These are phyloP conservation scores for Tetracladium setigerum DNA, from an alignment of 495 filamentous ascomycete species.

Conservation along the genomic window DNA sequence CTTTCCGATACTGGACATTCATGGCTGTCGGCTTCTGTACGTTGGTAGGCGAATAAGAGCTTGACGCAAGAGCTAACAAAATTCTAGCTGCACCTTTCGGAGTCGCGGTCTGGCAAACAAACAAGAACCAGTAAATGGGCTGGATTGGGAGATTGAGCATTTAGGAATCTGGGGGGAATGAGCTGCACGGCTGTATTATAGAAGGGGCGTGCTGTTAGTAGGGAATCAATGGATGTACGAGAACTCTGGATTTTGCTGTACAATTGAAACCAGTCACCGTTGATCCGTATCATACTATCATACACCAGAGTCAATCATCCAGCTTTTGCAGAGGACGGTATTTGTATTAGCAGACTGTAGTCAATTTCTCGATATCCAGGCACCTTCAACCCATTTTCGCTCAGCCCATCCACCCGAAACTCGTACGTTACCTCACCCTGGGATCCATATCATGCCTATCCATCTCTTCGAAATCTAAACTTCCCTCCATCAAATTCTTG, in stretches of 20 bases:
- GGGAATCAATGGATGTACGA: constrained; percentile 3
- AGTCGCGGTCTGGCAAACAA: constrained; percentile 23
- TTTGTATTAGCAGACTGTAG: too few species aligned
- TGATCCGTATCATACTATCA: too few species aligned
- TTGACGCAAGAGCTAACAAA: not conserved
- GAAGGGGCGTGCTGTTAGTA: not conserved
- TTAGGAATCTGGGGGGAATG: not conserved
- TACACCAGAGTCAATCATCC: too few species aligned
- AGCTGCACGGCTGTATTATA: constrained; percentile 6
- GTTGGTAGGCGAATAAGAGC: not conserved
- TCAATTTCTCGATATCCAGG: too few species aligned
- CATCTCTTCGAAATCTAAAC: constrained; percentile 13
- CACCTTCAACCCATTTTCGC: not conserved
- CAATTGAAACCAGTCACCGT: too few species aligned
- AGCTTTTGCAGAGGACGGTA: too few species aligned
- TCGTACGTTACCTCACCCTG: constrained; percentile 9
- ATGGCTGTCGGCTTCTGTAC: constrained; percentile 21
- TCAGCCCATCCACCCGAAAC: not conserved
- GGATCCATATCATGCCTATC: constrained; percentile 20
- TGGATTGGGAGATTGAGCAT: too few species aligned
- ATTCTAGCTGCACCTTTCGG: constrained; percentile 16
- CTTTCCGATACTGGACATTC: constrained; percentile 73
- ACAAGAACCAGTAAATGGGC: constrained; percentile 20
- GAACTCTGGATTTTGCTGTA: too few species aligned
- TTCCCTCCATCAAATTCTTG: constrained; percentile 16